These are phyloP conservation scores for Geotrichum restrictum DNA, from an alignment of 1,139 yeast genomes.

Conservation along the genomic window DNA sequence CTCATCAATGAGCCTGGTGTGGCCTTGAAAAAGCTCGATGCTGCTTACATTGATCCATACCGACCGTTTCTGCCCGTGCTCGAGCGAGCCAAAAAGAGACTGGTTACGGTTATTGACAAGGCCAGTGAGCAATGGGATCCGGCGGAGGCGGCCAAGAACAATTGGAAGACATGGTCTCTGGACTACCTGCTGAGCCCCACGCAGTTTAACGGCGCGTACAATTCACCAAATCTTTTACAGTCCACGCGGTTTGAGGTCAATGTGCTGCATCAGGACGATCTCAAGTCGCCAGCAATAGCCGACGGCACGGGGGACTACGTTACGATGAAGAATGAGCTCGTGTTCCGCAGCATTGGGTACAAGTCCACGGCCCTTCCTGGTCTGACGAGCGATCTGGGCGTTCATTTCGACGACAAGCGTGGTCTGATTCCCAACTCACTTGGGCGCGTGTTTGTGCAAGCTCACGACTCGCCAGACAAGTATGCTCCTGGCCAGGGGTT, in stretches of 20 bases:
- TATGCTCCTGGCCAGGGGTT: slow-evolving; percentile 45
- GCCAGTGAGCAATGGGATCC: slow-evolving; percentile 35
- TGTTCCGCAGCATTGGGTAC: slow-evolving; percentile 82
- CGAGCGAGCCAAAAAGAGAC: slow-evolving; percentile 66
- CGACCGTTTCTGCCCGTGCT: slow-evolving; percentile 43
- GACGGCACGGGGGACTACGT: slow-evolving; percentile 44
- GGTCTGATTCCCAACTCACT: slow-evolving; percentile 57
- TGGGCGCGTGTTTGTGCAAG: slow-evolving; percentile 52
- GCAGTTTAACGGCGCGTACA: slow-evolving; percentile 44
- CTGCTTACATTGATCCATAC: slow-evolving; percentile 43
- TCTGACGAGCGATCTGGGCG: slow-evolving; percentile 43
- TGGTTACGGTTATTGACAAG: slow-evolving; percentile 60
- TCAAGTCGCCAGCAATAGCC: slow-evolving; percentile 37
- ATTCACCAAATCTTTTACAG: slow-evolving; percentile 42
- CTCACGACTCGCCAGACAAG: neutral
- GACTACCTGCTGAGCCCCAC: slow-evolving; percentile 68
- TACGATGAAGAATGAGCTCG: slow-evolving; percentile 55
- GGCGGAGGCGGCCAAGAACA: slow-evolving; percentile 32
- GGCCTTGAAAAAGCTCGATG: slow-evolving; percentile 54
- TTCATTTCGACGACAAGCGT: slow-evolving; percentile 50
- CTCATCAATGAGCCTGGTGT: slow-evolving; percentile 60
- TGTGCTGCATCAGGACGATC: slow-evolving; percentile 39
- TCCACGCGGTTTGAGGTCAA: slow-evolving; percentile 52
- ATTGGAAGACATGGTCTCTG: slow-evolving; percentile 58
- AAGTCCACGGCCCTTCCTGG: slow-evolving; percentile 62